Conservation (phyloP, 1,284 basidiomycete genomes). For the Tausonia pullulans region DNA sequence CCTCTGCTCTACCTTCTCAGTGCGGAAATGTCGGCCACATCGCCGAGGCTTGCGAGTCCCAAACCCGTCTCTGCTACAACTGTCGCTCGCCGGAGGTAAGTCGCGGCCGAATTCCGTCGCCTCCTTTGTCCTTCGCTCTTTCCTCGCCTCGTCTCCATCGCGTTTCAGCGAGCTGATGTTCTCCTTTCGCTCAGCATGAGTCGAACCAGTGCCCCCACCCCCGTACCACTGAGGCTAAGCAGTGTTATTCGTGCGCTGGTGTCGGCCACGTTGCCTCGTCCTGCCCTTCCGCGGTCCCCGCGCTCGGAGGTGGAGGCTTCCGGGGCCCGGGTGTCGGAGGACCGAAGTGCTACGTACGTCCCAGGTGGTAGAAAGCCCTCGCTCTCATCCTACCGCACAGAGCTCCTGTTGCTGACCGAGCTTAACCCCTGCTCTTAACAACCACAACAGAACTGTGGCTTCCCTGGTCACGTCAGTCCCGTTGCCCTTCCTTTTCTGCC, state of each 20-base stretch:
- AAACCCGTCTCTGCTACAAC: slow-evolving; percentile 81
- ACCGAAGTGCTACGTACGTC: slow-evolving; percentile 4
- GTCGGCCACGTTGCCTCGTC: slow-evolving; percentile 15
- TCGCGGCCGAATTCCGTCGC: neutral
- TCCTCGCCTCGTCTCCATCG: neutral
- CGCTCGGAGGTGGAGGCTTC: slow-evolving; percentile 2
- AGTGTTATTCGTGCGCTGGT: slow-evolving; percentile 21
- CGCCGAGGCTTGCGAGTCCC: slow-evolving; percentile 76
- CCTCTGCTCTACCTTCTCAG: neutral
- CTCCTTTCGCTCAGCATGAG: slow-evolving; percentile 52
- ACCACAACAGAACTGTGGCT: neutral
- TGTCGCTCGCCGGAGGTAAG: slow-evolving; percentile 43
- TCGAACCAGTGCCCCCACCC: slow-evolving; percentile 75
- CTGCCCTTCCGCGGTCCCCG: slow-evolving; percentile 22
- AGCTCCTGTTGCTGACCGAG: neutral
- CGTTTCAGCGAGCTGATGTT: neutral
- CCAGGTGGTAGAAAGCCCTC: too few species aligned
- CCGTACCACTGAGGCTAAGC: slow-evolving; percentile 47
- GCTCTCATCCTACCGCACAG: neutral
- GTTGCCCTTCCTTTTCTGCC: neutral
- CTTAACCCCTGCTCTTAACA: neutral
- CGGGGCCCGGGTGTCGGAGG: neutral
- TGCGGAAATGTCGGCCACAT: slow-evolving; percentile 59
- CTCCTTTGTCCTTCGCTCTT: too few species aligned
- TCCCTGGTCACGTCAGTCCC: slow-evolving; percentile 5